phyloP scores from a whole-genome alignment of 257 asterid species.

The Anisodus acutangulus region DNA sequence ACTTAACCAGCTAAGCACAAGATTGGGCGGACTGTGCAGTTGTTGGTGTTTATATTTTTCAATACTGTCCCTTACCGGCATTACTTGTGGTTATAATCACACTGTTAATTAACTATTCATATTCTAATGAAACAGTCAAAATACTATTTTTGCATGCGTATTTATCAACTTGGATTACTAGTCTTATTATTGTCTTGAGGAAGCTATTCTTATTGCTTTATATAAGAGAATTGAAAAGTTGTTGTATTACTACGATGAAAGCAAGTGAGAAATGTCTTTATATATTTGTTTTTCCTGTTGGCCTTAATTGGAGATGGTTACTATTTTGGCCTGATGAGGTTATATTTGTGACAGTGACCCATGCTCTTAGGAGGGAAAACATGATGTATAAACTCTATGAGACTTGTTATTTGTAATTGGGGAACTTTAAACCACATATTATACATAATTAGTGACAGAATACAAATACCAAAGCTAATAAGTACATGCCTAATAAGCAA shows the following conservation, averaged over 20 bases:
- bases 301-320: neutral
- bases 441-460: constrained; percentile 9
- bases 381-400: neutral
- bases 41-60: neutral
- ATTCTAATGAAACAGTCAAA: neutral
- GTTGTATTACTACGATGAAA: neutral
- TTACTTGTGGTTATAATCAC: constrained; percentile 2
- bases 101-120: neutral
- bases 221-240: neutral
- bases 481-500: neutral
- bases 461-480: neutral
- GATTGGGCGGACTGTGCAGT: constrained; percentile 37
- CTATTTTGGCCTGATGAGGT: neutral
- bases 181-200: constrained; percentile 3
- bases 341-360: neutral
- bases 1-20: constrained; percentile 32
- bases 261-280: constrained; percentile 24
- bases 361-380: neutral
- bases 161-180: neutral
- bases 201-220: neutral
- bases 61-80: neutral
- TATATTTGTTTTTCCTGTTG: neutral
- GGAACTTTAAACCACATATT: neutral
- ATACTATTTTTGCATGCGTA: neutral
- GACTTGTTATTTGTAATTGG: neutral